Percentiles rank a stretch among this genome's conserved stretches.
phyloP scores from a whole-genome alignment of 2,329 filamentous ascomycete genomes.

The Mariannaea elegans region DNA sequence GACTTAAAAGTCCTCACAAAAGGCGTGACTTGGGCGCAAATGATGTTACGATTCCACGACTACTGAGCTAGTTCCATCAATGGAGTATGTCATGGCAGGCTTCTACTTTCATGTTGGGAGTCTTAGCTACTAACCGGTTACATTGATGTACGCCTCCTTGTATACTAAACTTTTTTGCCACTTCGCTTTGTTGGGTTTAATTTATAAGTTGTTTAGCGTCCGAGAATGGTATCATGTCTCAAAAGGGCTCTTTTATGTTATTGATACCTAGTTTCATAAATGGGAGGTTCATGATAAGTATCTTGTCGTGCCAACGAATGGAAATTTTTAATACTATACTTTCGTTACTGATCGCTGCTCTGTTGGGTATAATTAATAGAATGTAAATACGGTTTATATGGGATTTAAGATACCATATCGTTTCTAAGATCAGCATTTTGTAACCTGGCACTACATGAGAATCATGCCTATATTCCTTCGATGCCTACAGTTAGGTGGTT shows the following conservation, averaged over 20 bases:
- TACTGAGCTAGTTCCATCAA: not conserved
- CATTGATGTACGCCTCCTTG: not conserved
- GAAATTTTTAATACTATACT: too few relatives aligned
- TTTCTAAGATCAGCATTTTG: too few relatives aligned
- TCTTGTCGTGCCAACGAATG: too few relatives aligned
- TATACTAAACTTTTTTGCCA: not conserved
- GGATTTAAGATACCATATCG: too few relatives aligned
- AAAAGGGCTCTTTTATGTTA: not conserved
- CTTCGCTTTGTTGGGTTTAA: not conserved
- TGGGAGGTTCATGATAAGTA: too few relatives aligned
- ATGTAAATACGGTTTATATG: too few relatives aligned
- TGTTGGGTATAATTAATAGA: too few relatives aligned
- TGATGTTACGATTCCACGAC: not conserved
- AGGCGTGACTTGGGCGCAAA: not conserved
- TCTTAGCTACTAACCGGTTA: not conserved
- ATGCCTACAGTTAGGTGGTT: too few relatives aligned
- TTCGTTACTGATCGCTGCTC: too few relatives aligned
- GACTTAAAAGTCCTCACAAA: constrained; percentile 8
- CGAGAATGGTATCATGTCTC: not conserved
- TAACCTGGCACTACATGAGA: too few relatives aligned
- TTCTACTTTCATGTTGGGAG: not conserved
- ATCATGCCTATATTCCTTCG: too few relatives aligned
- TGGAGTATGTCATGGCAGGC: not conserved
- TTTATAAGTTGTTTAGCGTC: not conserved
- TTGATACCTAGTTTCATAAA: not conserved